These are phyloP conservation scores for Pythium sp. DNA, from an alignment of 352 stramenopile species.

Conservation along the genomic window DNA sequence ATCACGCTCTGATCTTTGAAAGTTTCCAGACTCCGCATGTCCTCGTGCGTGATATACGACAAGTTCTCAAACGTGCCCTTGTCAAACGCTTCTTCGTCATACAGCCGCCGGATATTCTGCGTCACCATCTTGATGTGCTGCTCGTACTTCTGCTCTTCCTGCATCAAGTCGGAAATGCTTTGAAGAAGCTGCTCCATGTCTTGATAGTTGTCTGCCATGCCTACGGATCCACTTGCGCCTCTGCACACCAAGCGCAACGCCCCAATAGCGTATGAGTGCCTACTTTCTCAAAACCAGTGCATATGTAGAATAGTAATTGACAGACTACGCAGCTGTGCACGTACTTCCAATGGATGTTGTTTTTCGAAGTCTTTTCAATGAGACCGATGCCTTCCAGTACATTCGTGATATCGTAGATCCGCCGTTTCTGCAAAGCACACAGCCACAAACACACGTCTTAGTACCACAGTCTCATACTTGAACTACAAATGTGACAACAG, in stretches of 20 bases:
- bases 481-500: neutral
- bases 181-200: conserved; percentile 74
- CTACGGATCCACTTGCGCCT: conserved; percentile 45
- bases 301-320: neutral
- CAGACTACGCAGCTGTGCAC: conserved; percentile 12
- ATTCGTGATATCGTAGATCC: conserved; percentile 99
- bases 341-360: conserved; percentile 97
- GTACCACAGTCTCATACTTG: neutral
- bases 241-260: conserved; percentile 19
- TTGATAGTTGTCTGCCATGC: conserved; percentile 49
- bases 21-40: conserved; percentile 83
- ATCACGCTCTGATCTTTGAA: conserved; percentile 90
- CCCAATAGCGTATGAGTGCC: neutral
- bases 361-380: conserved; percentile 97
- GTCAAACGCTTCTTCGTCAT: conserved; percentile 81
- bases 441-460: neutral
- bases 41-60: conserved; percentile 86
- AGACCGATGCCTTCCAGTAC: conserved; percentile 97
- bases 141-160: conserved; percentile 84
- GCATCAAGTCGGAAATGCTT: conserved; percentile 73
- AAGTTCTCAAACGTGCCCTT: conserved; percentile 75
- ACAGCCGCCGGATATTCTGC: conserved; percentile 77
- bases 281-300: neutral
- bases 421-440: conserved; percentile 78
- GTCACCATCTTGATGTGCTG: conserved; percentile 82